Conservation (phyloP, 805 yeast species). For the Kodamaea laetipori region DNA sequence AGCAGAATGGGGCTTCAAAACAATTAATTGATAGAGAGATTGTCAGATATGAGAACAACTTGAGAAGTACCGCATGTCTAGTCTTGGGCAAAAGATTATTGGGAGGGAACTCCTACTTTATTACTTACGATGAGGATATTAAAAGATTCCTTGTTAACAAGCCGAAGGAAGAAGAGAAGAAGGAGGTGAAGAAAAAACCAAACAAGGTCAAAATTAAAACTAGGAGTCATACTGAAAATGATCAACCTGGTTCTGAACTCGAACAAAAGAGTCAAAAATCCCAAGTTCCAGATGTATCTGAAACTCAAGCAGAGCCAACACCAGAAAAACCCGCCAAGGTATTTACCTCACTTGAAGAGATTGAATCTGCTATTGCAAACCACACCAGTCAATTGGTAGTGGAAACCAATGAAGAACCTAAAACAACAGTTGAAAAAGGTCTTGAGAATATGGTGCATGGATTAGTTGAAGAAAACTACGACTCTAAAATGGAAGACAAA, state of each 20-base stretch:
- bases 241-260: no score
- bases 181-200: neutral
- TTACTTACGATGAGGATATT: constrained; percentile 6
- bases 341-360: constrained; percentile 34
- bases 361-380: constrained; percentile 36
- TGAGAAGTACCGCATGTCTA: constrained; percentile 30
- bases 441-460: constrained; percentile 23
- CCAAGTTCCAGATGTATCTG: no score
- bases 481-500: neutral
- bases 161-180: constrained; percentile 1
- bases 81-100: constrained; percentile 26
- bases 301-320: neutral
- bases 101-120: constrained; percentile 13
- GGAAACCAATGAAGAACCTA: constrained; percentile 12
- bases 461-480: constrained; percentile 13
- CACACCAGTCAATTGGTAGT: constrained; percentile 32
- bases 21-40: constrained; percentile 7
- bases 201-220: constrained; percentile 2
- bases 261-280: no score
- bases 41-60: constrained; percentile 27
- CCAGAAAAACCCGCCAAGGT: neutral
- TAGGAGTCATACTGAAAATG: neutral
- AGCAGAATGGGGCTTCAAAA: neutral
- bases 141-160: constrained; percentile 5
- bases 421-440: constrained; percentile 15